Conservation (phyloP, 116 monocot genomes). For the Thalassia testudinum region DNA sequence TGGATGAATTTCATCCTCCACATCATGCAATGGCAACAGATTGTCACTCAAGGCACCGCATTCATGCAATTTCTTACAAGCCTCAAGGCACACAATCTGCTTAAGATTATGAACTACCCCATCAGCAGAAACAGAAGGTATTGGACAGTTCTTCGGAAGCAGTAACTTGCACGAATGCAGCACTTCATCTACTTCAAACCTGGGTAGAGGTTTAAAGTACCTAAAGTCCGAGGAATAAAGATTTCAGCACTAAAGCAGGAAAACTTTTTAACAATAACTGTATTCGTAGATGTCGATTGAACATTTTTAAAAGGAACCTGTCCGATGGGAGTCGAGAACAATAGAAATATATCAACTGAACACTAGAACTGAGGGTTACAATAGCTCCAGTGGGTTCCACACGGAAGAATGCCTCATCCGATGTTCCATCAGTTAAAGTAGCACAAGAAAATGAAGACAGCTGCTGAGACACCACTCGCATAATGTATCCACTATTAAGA, state of each 20-base stretch:
- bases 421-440: conserved; percentile 17
- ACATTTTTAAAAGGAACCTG: conserved; percentile 16
- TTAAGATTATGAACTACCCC: conserved; percentile 19
- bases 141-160: conserved; percentile 39
- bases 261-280: not conserved
- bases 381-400: conserved; percentile 45
- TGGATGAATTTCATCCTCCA: conserved; percentile 8
- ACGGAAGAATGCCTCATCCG: conserved; percentile 24
- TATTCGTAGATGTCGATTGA: not conserved
- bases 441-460: conserved; percentile 22
- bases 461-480: conserved; percentile 35
- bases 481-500: conserved; percentile 30
- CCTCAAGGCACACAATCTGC: conserved; percentile 44
- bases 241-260: not conserved
- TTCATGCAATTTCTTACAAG: conserved; percentile 36
- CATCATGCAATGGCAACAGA: conserved; percentile 34
- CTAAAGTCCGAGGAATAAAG: conserved; percentile 12
- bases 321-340: conserved; percentile 59
- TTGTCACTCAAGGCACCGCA: conserved; percentile 40
- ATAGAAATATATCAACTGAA: conserved; percentile 43
- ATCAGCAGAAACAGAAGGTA: conserved; percentile 18
- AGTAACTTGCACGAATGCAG: conserved; percentile 21
- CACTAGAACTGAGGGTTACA: conserved; percentile 41
- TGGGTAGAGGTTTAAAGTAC: conserved; percentile 40
- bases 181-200: conserved; percentile 29